Conservation (phyloP, 805 yeast genomes). For the Pichia deserticola region DNA sequence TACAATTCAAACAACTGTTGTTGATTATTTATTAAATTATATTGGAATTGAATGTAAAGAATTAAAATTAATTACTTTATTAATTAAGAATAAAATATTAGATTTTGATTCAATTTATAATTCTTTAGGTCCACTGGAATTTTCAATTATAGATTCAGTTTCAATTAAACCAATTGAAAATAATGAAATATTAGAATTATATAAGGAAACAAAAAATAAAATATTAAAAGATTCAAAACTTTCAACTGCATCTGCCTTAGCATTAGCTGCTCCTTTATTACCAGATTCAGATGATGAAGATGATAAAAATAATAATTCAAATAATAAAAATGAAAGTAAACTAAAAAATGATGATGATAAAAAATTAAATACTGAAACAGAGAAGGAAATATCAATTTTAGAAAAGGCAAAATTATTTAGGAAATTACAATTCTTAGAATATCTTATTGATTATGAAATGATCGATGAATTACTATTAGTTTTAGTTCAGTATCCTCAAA, state of each 20-base stretch:
- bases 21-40: slow-evolving; percentile 22
- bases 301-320: neutral
- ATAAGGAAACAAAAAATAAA: slow-evolving; percentile 38
- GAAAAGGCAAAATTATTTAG: slow-evolving; percentile 18
- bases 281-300: slow-evolving; percentile 55
- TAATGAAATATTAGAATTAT: slow-evolving; percentile 34
- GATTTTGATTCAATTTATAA: slow-evolving; percentile 56
- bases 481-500: slow-evolving; percentile 52
- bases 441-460: slow-evolving; percentile 51
- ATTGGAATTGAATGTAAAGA: slow-evolving; percentile 12
- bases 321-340: too few relatives aligned
- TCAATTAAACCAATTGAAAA: slow-evolving; percentile 13
- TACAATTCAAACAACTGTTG: slow-evolving; percentile 17
- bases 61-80: slow-evolving; percentile 35
- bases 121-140: slow-evolving; percentile 43
- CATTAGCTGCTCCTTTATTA: slow-evolving; percentile 77
- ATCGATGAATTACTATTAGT: slow-evolving; percentile 55
- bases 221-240: slow-evolving; percentile 48
- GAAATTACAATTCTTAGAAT: slow-evolving; percentile 43
- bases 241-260: slow-evolving; percentile 71
- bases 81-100: slow-evolving; percentile 60
- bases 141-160: slow-evolving; percentile 11
- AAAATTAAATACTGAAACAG: neutral
- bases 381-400: slow-evolving; percentile 7
- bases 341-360: neutral